Percentiles rank a stretch among this genome's conserved stretches.
Evolutionary conservation across 2,329 filamentous ascomycete genomes (phyloP).

Genomic region (Trichoderma aggressivum): DNA sequence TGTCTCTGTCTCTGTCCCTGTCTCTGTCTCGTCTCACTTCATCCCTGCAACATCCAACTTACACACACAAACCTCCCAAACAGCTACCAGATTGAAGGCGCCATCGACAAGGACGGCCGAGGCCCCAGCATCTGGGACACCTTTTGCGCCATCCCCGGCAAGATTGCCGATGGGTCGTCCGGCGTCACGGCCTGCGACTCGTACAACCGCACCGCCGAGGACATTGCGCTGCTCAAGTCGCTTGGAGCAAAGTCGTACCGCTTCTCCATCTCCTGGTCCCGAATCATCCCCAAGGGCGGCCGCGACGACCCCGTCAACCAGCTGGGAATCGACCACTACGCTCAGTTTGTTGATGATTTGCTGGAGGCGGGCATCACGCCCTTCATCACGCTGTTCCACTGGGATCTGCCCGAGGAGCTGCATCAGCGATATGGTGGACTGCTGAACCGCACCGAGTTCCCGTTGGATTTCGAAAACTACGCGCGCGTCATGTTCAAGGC

Average conservation of each 20-base stretch:
- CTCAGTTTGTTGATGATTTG: conserved; percentile 74
- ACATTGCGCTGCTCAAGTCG: conserved; percentile 73
- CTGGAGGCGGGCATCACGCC: conserved; percentile 73
- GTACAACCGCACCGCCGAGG: conserved; percentile 74
- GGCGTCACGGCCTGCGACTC: conserved; percentile 82
- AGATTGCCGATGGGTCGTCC: conserved; percentile 74
- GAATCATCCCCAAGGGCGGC: conserved; percentile 81
- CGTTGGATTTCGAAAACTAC: conserved; percentile 76
- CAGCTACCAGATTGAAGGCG: conserved; percentile 87
- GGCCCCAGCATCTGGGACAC: conserved; percentile 84
- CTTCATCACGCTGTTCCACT: conserved; percentile 81
- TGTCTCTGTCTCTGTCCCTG: conserved; percentile 27
- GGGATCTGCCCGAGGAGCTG: conserved; percentile 78
- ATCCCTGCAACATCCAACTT: neutral
- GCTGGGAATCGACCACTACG: conserved; percentile 72
- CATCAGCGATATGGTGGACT: conserved; percentile 79
- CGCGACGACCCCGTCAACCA: conserved; percentile 79
- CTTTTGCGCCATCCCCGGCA: conserved; percentile 78
- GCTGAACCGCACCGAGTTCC: conserved; percentile 77
- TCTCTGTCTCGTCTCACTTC: neutral
- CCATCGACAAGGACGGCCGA: conserved; percentile 69
- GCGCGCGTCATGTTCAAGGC: conserved; percentile 72
- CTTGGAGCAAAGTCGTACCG: conserved; percentile 74
- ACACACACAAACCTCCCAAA: neutral
- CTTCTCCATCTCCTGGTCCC: conserved; percentile 81